Evolutionary conservation across 345 rosid species (phyloP).

Genomic region (Pugionium dolabratum): DNA sequence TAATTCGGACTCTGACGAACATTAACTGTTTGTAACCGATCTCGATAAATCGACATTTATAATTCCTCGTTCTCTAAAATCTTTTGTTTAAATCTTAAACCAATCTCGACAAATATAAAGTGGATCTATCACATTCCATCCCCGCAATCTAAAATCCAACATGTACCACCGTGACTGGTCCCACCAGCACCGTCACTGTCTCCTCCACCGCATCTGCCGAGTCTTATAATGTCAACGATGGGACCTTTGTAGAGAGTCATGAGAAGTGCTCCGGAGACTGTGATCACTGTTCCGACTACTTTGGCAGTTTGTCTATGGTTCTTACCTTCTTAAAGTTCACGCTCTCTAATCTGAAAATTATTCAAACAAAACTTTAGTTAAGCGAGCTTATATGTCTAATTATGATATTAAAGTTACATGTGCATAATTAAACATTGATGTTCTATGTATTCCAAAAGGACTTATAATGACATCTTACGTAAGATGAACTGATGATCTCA

Average conservation of each 20-base stretch:
- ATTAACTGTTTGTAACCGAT: no score
- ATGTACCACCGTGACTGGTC: slow-evolving; percentile 39
- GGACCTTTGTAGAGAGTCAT: slow-evolving; percentile 97
- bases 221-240: slow-evolving; percentile 49
- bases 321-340: slow-evolving; percentile 61
- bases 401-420: no score
- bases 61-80: no score
- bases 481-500: slow-evolving; percentile 38
- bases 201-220: slow-evolving; percentile 43
- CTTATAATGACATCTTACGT: slow-evolving; percentile 38
- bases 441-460: slow-evolving; percentile 10
- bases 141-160: no score
- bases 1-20: no score
- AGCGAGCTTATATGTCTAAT: neutral
- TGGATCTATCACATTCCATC: no score
- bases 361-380: no score
- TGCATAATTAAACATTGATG: slow-evolving; percentile 14
- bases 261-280: slow-evolving; percentile 80
- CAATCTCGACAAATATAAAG: no score
- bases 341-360: slow-evolving; percentile 59
- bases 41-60: no score
- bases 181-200: slow-evolving; percentile 38
- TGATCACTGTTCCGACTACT: slow-evolving; percentile 71
- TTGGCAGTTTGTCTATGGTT: slow-evolving; percentile 80
- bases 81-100: no score